Conservation (phyloP, 257 asterid genomes). For the Fraxinus cuspidata region DNA sequence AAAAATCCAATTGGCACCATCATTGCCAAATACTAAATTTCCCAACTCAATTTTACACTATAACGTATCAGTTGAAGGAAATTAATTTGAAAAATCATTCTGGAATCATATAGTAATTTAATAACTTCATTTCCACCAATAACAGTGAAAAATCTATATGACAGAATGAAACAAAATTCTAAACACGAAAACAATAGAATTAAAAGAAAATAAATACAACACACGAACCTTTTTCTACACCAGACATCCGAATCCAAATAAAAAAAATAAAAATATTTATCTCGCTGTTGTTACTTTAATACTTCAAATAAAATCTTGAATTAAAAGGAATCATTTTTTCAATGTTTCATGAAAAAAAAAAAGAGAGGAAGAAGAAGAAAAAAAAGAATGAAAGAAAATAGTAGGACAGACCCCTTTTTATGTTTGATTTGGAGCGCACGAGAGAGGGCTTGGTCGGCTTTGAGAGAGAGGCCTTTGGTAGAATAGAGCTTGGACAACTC, state of each 20-base stretch:
- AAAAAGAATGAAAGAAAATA: neutral
- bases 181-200: neutral
- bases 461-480: conserved; percentile 57
- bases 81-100: conserved; percentile 20
- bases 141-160: neutral
- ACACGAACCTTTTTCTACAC: neutral
- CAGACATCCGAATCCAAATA: neutral
- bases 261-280: neutral
- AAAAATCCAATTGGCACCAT: conserved; percentile 1
- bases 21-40: neutral
- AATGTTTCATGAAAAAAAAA: neutral
- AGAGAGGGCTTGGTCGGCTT: conserved; percentile 57
- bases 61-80: neutral
- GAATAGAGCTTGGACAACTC: conserved; percentile 74
- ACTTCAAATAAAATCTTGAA: conserved; percentile 2
- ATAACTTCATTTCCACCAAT: conserved; percentile 1
- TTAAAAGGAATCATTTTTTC: neutral
- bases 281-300: neutral
- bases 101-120: conserved; percentile 9
- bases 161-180: neutral
- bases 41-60: neutral
- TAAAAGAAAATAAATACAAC: conserved; percentile 7
- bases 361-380: neutral
- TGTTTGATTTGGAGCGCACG: conserved; percentile 61
- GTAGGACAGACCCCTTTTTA: conserved; percentile 40